Evolutionary conservation across 257 asterid genomes (phyloP), one percentile per base, ranked within the genome.

Genomic region (Capsicum pubescens): DNA sequence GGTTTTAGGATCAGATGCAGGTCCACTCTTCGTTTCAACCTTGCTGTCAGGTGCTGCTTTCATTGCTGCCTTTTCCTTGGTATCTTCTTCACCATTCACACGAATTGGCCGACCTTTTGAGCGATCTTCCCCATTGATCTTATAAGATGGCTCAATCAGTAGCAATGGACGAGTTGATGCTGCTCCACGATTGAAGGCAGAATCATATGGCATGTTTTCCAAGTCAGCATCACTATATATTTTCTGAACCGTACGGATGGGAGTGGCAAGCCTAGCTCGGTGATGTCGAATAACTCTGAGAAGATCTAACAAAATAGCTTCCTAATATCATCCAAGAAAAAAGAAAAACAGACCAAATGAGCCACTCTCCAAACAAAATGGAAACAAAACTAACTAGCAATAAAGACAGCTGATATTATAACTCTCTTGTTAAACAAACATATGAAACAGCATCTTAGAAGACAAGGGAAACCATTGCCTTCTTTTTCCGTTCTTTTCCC

Each of bases 201-300:
- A 87, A 67, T 97, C 98, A 87, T 80, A 92, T 50, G 99, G 98
- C 78, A 92, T 85, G 63, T 86, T 91, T 79, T 95, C 99, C 92
- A 93, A 86, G 82, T 97, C 99, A 16, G 97, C 90, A 85, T 97
- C 99, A 46, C 90, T 87, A 71, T 84, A 91, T 83, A 93, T 85
- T 90, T 95, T 97, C 89, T 97, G 98, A 54, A 97, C 95, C 3
- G 98, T 94, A 84, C 99, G 98, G 80, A 97, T 93, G 83, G 99
- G 99, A 87, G 99, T 94, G 92, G 99, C 99, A 81, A 97, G 88
- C 83, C 98, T 91, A 85, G 99, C 99, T 61, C 94, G 95, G 85
- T 97, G 98, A 86, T 97, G 98, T 87, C 95, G 88, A 77, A 97
- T 91, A 84, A 97, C 99, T 92, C 98, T 90, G 76, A 97, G 97